Evolutionary conservation across 2,329 filamentous ascomycete genomes (phyloP).

Genomic region (Fusarium gaditjirri): DNA sequence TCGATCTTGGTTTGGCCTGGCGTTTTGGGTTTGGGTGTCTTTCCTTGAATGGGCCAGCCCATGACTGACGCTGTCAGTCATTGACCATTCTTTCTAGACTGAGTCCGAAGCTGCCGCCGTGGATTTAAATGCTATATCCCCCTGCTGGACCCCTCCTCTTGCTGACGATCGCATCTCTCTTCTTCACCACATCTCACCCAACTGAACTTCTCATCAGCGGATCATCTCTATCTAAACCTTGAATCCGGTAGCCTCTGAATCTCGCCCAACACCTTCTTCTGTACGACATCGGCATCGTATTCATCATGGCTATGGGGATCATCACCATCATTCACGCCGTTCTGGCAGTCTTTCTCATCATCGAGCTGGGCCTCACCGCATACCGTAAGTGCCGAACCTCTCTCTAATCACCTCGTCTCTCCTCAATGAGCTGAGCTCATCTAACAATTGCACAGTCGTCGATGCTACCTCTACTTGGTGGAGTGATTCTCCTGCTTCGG

Average conservation of each 20-base stretch:
- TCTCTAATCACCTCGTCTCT: not conserved
- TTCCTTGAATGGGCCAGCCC: not conserved
- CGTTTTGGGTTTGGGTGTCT: not conserved
- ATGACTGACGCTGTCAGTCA: constrained; percentile 28
- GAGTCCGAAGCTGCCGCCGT: constrained; percentile 21
- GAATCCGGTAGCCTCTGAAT: not conserved
- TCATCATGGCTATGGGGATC: constrained; percentile 63
- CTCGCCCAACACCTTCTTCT: not conserved
- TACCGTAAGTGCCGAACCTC: constrained; percentile 67
- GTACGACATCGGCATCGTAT: not conserved
- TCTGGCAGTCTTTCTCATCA: constrained; percentile 75
- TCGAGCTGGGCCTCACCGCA: constrained; percentile 78
- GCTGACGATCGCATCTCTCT: not conserved
- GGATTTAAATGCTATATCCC: constrained; percentile 35
- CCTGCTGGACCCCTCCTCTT: constrained; percentile 10
- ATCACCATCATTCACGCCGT: constrained; percentile 72
- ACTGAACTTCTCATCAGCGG: too few species aligned
- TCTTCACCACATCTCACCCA: not conserved
- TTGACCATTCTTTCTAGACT: constrained; percentile 2
- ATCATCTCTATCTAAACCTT: too few species aligned
- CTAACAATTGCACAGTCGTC: constrained; percentile 34
- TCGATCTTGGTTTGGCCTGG: constrained; percentile 9
- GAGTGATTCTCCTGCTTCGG: not conserved
- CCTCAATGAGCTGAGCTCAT: constrained; percentile 2
- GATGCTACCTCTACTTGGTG: constrained; percentile 35